Percentiles rank a stretch among this genome's conserved stretches.
Conservation (phyloP, 805 yeast genomes). For the Metschnikowia aberdeeniae region DNA sequence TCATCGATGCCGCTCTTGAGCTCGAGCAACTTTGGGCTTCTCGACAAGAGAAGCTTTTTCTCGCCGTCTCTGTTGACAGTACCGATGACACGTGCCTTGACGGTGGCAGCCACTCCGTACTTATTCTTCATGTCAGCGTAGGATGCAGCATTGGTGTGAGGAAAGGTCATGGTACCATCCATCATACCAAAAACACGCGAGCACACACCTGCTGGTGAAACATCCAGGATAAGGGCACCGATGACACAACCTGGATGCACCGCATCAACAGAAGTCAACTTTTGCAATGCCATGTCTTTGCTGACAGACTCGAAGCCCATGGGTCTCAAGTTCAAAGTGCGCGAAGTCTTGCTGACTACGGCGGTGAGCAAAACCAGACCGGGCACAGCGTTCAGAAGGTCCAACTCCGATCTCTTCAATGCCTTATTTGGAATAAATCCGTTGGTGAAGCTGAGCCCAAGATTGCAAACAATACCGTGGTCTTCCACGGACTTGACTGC, state of each 20-base stretch:
- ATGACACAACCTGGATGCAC: slow-evolving; percentile 82
- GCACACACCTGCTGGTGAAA: slow-evolving; percentile 58
- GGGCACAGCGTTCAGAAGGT: slow-evolving; percentile 33
- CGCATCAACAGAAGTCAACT: slow-evolving; percentile 72
- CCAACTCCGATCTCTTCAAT: slow-evolving; percentile 36
- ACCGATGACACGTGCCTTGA: slow-evolving; percentile 70
- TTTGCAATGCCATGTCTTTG: slow-evolving; percentile 39
- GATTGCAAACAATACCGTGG: slow-evolving; percentile 77
- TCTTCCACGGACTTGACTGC: slow-evolving; percentile 81
- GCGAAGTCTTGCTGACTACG: slow-evolving; percentile 39
- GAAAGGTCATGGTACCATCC: slow-evolving; percentile 62
- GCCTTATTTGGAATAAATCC: slow-evolving; percentile 80
- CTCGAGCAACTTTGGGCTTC: slow-evolving; percentile 50
- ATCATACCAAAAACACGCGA: slow-evolving; percentile 72
- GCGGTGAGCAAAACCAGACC: slow-evolving; percentile 73
- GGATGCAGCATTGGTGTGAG: slow-evolving; percentile 57
- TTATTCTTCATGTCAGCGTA: slow-evolving; percentile 51
- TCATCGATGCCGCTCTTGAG: slow-evolving; percentile 22
- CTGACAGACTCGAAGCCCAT: slow-evolving; percentile 42
- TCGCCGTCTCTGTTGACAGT: slow-evolving; percentile 45
- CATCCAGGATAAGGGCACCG: slow-evolving; percentile 64
- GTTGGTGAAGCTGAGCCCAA: slow-evolving; percentile 54
- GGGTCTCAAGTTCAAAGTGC: slow-evolving; percentile 58
- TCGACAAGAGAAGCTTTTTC: slow-evolving; percentile 61
- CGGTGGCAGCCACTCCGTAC: slow-evolving; percentile 61